Evolutionary conservation across 306 rosid species (phyloP), one percentile per base, ranked within the genome.

Genomic region (Vigna reflexopilosa): DNA sequence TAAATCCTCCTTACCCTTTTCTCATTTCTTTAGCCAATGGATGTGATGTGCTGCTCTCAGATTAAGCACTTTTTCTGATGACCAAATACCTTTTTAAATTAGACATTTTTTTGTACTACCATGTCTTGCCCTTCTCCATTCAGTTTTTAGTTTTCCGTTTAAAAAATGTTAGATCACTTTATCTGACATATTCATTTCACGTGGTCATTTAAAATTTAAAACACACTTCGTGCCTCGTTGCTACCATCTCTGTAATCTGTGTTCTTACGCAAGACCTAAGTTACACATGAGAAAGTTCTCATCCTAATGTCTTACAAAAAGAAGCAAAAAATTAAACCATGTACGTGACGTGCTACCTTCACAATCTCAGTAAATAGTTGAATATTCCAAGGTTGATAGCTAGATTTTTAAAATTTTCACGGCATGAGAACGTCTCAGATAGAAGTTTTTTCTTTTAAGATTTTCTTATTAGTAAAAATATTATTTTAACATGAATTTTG

Each of bases 271-370:
- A 68, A 68, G 22, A 26, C 70, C 59, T 50, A 76, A 68, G 48
- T 76, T 28, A 52, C 80, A 58, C 68, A 32, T 24, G n/a, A 22
- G 47, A 69, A 74, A 81, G 79, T 71, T 78, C n/a, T 38, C 59
- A 26, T 75, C 80, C 66, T 61, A 65, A 15, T 69, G 84, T 50
- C 70, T 15, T 58, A 26, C 77, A 49, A 56, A 83, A 81, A 83
- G 82, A 84, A 77, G 77, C 67, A 77, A 75, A 75, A 69, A 24
- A 19, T 28, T 54, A 79, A 70, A 82, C 26, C 1, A 36, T 34
- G 8, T 30, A 66, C 5, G 69, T 45, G 44, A 64, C 62, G 12
- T 22, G 40, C 47, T 54, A 59, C 42, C 42, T 42, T 30, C 38
- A 34, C 7, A 5, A 34, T 34, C 6, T 34, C 5, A 34, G 7